These are phyloP conservation scores for Populus tomentosa DNA, from an alignment of 441 rosid species.

Conservation along the genomic window DNA sequence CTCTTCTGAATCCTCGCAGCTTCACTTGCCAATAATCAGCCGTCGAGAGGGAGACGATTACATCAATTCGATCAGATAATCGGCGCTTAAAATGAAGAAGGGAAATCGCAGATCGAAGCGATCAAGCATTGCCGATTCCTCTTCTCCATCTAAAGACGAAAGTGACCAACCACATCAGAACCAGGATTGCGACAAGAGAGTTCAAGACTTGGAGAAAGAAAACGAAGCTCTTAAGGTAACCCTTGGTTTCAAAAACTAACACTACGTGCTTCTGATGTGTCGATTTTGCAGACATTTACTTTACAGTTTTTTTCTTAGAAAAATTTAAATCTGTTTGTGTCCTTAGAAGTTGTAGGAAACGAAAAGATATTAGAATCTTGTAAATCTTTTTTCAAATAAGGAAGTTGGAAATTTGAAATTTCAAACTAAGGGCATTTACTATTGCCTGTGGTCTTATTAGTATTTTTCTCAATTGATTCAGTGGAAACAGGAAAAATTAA, in stretches of 20 bases:
- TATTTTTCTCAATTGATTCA: background rate
- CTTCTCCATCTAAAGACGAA: conserved; percentile 18
- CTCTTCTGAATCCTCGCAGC: background rate
- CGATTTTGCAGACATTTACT: background rate
- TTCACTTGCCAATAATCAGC: background rate
- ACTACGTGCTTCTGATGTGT: background rate
- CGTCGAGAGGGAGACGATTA: background rate
- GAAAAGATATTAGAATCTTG: background rate
- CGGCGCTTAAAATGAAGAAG: conserved; percentile 46
- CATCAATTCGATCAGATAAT: background rate
- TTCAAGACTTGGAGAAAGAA: conserved; percentile 49
- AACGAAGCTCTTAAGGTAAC: conserved; percentile 62
- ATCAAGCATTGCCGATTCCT: conserved; percentile 24
- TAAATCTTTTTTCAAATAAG: background rate
- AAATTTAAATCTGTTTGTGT: background rate
- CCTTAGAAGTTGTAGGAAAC: background rate
- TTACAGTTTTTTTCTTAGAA: background rate
- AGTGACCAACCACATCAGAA: conserved; percentile 8
- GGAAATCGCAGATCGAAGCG: conserved; percentile 55
- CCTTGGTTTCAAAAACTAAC: background rate
- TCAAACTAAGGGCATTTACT: background rate
- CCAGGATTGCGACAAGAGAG: conserved; percentile 27
- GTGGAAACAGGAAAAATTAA: conserved; percentile 11
- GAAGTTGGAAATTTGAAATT: background rate
- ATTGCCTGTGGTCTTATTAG: background rate